Base-by-base conservation (phyloP, 495 filamentous ascomycete species). In the Cladorrhinum samala region DNA sequence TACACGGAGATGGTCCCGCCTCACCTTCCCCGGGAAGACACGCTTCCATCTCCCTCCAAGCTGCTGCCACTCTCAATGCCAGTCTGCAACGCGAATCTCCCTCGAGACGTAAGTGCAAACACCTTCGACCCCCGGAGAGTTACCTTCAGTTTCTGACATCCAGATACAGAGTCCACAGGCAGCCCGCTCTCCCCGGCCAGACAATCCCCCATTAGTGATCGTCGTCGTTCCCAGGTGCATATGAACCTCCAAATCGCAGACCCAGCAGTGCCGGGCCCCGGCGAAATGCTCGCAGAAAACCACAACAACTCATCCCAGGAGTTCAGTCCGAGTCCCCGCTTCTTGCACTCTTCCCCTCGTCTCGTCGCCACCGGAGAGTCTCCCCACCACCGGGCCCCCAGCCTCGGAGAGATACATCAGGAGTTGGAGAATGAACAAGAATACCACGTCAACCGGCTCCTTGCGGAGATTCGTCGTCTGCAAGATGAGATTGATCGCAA, bases 381-480 rank as follows among this genome's bases (percentile, higher is more conserved):
- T 7, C 82, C 83, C 57, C 86, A 88, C 55, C 66, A 67, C 50
- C 74, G 78, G 9, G 72, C 87, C 8, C 90, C 90, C 1, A 95
- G 88, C 51, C 69, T 96, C 41, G 92, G 92, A n/a, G 92, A 96
- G 69, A 76, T 98, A 36, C 91, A 96, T 64, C 92, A 98, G 61
- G 89, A 95, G 64, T 75, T 96, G 6, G 93, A 98, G 69, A 87
- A 86, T 46, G 93, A 98, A 65, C 91, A 96, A 68, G 93, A 98
- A 69, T 89, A 84, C 9, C 92, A 96, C 72, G 93, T 98, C 68
- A 96, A 96, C 63, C 85, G 92, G 25, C 82, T 98, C 1, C 77
- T 98, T 16, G 81, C 82, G 48, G 88, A 93, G 80, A 96, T 98
- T 58, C 86, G 89, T 45, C 81, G 84, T 47, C 86, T 96, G 59